Evolutionary conservation across 1,139 yeast species (phyloP), one percentile per base, ranked within the genome.

Genomic region (Blastobotrys serpentis): DNA sequence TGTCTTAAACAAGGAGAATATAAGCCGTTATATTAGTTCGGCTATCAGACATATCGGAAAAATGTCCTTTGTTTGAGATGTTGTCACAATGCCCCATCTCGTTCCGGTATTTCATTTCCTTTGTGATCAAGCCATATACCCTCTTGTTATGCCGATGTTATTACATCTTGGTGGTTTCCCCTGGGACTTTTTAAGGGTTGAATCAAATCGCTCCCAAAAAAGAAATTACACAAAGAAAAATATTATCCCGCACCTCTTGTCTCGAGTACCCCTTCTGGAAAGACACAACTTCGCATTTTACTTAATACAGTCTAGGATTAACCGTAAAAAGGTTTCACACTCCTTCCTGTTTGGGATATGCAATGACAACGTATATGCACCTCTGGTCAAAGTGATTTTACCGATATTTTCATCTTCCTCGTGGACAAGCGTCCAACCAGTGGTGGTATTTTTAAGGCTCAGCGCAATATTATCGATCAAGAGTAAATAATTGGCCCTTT

Each of bases 1-100:
- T 36, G 40, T 36, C 40, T 36, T 17, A 36, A 36, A 36, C 40
- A 36, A 11, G 25, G n/a, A 18, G 22, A 36, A 36, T 19, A 36
- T 25, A 29, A 11, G 32, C 23, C 40, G 40, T 36, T 36, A 36
- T 19, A 36, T 36, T 36, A 29, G 32, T 11, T 36, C 40, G 40
- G 25, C 40, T 36, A 36, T 36, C 40, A 19, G n/a, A 29, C 25
- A 17, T 13, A 4, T 14, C 3, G 13, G n/a, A 18, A 25, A 33
- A 33, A 33, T 33, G 32, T 29, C 14, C 32, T 29, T 29, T 29
- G 32, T 29, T 29, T 29, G 32, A 29, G 32, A 29, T 29, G 26
- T 29, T 29, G 32, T 6, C 32, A 29, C 32, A 7, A 29, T 4
- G 13, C 4, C 7, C 13, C 13, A 29, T 11, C 13, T 23, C 26